A percentile compares a stretch with the other conserved stretches of the same genome.
Conservation (phyloP, 352 stramenopile genomes). For the Blastocystis sp. region DNA sequence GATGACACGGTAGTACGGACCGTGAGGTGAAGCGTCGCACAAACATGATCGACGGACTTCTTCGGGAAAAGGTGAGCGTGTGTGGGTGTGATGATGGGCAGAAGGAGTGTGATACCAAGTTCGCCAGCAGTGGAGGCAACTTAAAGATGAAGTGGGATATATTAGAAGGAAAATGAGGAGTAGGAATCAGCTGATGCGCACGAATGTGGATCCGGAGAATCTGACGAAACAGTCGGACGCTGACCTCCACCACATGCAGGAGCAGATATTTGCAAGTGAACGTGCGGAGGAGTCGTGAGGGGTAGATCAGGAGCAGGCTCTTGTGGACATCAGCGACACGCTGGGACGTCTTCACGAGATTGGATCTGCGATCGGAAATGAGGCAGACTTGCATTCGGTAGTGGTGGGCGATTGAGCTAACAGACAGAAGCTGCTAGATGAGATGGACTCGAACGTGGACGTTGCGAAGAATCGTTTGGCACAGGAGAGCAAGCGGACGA, state of each 20-base stretch:
- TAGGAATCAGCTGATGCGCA: conserved; percentile 35
- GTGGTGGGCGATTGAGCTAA: neutral
- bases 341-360: conserved; percentile 45
- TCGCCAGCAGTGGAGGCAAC: conserved; percentile 15
- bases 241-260: conserved; percentile 50
- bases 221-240: conserved; percentile 47
- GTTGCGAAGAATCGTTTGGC: conserved; percentile 46
- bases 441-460: conserved; percentile 42
- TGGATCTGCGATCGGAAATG: conserved; percentile 35
- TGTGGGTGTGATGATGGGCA: neutral
- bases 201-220: conserved; percentile 30
- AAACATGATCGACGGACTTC: conserved; percentile 50
- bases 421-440: conserved; percentile 44
- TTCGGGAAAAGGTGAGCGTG: conserved; percentile 33
- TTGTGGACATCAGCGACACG: conserved; percentile 49
- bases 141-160: neutral
- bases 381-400: conserved; percentile 33
- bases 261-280: conserved; percentile 38
- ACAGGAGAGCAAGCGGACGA: conserved; percentile 43
- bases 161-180: neutral
- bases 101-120: conserved; percentile 29
- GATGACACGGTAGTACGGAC: neutral
- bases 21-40: conserved; percentile 36
- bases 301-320: conserved; percentile 39
- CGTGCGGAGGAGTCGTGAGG: neutral